phyloP scores from a whole-genome alignment of 768 basidiomycete genomes.

The Mycena haematopus region DNA sequence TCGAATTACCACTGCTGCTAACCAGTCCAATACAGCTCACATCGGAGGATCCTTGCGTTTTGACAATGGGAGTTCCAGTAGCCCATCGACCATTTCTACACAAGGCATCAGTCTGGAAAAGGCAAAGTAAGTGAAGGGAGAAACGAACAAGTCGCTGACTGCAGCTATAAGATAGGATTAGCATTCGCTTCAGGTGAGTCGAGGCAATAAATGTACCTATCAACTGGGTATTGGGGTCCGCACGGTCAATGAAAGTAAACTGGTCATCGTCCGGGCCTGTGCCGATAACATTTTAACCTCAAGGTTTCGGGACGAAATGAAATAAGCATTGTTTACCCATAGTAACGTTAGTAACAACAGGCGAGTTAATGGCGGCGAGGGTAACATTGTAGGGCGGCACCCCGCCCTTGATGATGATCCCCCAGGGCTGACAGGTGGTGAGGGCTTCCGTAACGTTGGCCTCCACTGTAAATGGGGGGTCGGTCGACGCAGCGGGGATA shows the following conservation, averaged over 20 bases:
- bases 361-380: conserved; percentile 40
- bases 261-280: conserved; percentile 34
- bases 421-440: conserved; percentile 50
- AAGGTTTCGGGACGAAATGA: neutral
- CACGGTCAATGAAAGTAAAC: conserved; percentile 47
- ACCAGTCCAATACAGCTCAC: conserved; percentile 39
- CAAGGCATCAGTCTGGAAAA: conserved; percentile 7
- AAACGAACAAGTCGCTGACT: conserved; percentile 50
- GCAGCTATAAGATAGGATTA: conserved; percentile 36
- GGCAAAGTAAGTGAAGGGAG: neutral
- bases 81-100: conserved; percentile 48
- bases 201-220: conserved; percentile 42
- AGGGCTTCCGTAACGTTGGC: conserved; percentile 43
- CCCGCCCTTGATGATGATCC: conserved; percentile 46
- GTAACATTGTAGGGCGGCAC: conserved; percentile 48
- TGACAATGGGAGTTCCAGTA: conserved; percentile 37
- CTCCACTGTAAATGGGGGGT: conserved; percentile 40
- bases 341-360: conserved; percentile 45
- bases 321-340: conserved; percentile 33
- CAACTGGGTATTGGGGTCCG: conserved; percentile 38
- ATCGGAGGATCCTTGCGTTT: conserved; percentile 39
- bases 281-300: neutral
- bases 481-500: conserved; percentile 31
- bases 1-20: conserved; percentile 37
- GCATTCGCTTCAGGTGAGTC: neutral